Percentiles rank a stretch among this genome's conserved stretches.
These are phyloP conservation scores for Puccinia novopanici DNA, from an alignment of 1,284 basidiomycete genomes.

Conservation along the genomic window DNA sequence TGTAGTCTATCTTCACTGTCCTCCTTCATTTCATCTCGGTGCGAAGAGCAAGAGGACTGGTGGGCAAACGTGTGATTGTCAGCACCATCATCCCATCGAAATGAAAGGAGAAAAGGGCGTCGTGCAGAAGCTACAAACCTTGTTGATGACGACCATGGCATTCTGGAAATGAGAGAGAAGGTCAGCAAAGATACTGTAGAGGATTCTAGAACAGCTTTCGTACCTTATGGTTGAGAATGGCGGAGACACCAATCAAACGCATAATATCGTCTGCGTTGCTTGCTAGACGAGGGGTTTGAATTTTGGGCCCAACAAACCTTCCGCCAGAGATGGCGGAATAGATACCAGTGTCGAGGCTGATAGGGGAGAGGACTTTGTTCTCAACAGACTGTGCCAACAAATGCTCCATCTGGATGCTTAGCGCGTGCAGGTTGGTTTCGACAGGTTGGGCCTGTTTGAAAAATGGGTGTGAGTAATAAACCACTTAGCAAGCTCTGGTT, in stretches of 20 bases:
- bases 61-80: neutral
- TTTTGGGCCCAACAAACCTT: slow-evolving; percentile 10
- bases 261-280: slow-evolving; percentile 29
- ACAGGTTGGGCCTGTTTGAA: slow-evolving; percentile 30
- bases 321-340: slow-evolving; percentile 38
- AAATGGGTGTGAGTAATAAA: neutral
- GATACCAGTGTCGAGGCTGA: slow-evolving; percentile 45
- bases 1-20: slow-evolving; percentile 2
- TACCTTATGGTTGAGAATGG: slow-evolving; percentile 41
- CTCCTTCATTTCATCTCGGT: slow-evolving; percentile 6
- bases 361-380: slow-evolving; percentile 42
- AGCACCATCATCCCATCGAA: neutral
- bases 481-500: neutral
- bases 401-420: slow-evolving; percentile 20
- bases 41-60: slow-evolving; percentile 15
- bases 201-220: neutral
- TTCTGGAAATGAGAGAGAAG: slow-evolving; percentile 10
- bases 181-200: neutral
- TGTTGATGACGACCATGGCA: slow-evolving; percentile 35
- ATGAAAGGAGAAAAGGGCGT: neutral
- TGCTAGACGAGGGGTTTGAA: slow-evolving; percentile 26
- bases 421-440: slow-evolving; percentile 30
- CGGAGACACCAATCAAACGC: slow-evolving; percentile 30
- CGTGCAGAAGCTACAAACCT: slow-evolving; percentile 15
- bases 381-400: slow-evolving; percentile 29